phyloP scores from a whole-genome alignment of 1,284 basidiomycete species.

The Leccinum pachyderme region DNA sequence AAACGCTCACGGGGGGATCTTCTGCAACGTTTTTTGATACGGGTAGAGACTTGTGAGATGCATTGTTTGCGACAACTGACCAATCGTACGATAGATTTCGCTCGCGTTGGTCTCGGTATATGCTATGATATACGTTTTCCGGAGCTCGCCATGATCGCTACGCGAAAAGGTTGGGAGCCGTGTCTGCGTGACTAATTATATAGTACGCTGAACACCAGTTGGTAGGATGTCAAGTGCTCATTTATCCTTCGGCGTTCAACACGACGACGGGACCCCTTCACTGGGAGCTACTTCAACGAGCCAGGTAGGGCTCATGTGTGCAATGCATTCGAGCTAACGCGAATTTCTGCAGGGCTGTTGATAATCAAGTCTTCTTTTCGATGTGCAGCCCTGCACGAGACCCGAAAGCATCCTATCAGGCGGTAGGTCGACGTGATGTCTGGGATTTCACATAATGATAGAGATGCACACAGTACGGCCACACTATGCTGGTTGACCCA shows the following conservation, averaged over 20 bases:
- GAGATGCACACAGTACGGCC: slow-evolving; percentile 69
- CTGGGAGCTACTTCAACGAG: slow-evolving; percentile 91
- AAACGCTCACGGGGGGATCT: slow-evolving; percentile 83
- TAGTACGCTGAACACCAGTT: background rate
- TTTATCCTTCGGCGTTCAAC: slow-evolving; percentile 93
- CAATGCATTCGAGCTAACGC: slow-evolving; percentile 10
- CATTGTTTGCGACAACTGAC: background rate
- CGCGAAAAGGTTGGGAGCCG: slow-evolving; percentile 66
- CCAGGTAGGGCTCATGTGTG: slow-evolving; percentile 52
- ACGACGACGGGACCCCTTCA: slow-evolving; percentile 93
- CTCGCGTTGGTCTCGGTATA: slow-evolving; percentile 87
- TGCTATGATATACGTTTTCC: slow-evolving; percentile 95
- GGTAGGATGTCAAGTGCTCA: slow-evolving; percentile 81
- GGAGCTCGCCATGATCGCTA: slow-evolving; percentile 90
- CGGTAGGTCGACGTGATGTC: slow-evolving; percentile 50
- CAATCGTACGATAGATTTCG: slow-evolving; percentile 59
- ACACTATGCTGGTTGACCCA: slow-evolving; percentile 87
- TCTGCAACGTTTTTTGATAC: slow-evolving; percentile 86
- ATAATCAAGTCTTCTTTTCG: slow-evolving; percentile 93
- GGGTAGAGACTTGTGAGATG: slow-evolving; percentile 42
- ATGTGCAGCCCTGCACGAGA: slow-evolving; percentile 97
- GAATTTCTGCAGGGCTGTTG: slow-evolving; percentile 67
- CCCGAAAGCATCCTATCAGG: slow-evolving; percentile 78
- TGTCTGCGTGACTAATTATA: background rate
- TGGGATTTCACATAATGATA: background rate